Evolutionary conservation across 2,329 filamentous ascomycete genomes (phyloP).

Genomic region (Ophiostoma angusticollis): DNA sequence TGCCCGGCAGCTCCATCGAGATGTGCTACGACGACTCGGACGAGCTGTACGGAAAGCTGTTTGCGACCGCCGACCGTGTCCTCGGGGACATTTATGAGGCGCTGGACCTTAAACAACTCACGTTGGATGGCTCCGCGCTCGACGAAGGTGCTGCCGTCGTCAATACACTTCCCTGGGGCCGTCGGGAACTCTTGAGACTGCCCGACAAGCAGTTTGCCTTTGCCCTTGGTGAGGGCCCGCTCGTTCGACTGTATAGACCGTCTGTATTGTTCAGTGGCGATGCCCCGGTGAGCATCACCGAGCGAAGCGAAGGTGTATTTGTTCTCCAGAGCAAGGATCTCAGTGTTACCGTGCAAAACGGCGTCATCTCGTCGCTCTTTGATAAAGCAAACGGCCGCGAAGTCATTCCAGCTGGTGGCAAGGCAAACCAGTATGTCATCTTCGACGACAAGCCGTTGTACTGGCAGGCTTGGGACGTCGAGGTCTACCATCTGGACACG

Average conservation of each 20-base stretch:
- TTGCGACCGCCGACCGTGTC: slow-evolving; percentile 60
- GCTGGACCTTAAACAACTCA: slow-evolving; percentile 51
- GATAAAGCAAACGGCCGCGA: slow-evolving; percentile 65
- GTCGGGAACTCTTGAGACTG: slow-evolving; percentile 59
- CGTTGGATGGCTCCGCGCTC: slow-evolving; percentile 27
- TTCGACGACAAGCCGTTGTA: slow-evolving; percentile 96
- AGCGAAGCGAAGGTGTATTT: slow-evolving; percentile 50
- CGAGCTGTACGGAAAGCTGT: slow-evolving; percentile 72
- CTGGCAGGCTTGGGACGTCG: slow-evolving; percentile 97
- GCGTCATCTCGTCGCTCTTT: slow-evolving; percentile 72
- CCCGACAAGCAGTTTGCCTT: slow-evolving; percentile 40
- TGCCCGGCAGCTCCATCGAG: slow-evolving; percentile 88
- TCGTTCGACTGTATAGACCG: slow-evolving; percentile 38
- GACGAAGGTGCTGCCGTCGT: slow-evolving; percentile 28
- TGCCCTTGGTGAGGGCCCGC: slow-evolving; percentile 42
- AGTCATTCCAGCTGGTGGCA: slow-evolving; percentile 57
- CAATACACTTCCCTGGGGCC: slow-evolving; percentile 80
- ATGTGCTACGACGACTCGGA: slow-evolving; percentile 98
- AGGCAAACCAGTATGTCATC: slow-evolving; percentile 83
- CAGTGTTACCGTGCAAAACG: slow-evolving; percentile 57
- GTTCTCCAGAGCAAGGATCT: slow-evolving; percentile 69
- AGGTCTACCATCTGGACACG: slow-evolving; percentile 87
- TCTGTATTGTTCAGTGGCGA: slow-evolving; percentile 26
- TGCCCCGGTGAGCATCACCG: slow-evolving; percentile 35
- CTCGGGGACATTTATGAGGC: slow-evolving; percentile 55